Percentiles rank a stretch among this genome's conserved stretches.
These are phyloP conservation scores for Aegilops bicornis DNA, from an alignment of 176 grass and related monocot species.

Conservation along the genomic window DNA sequence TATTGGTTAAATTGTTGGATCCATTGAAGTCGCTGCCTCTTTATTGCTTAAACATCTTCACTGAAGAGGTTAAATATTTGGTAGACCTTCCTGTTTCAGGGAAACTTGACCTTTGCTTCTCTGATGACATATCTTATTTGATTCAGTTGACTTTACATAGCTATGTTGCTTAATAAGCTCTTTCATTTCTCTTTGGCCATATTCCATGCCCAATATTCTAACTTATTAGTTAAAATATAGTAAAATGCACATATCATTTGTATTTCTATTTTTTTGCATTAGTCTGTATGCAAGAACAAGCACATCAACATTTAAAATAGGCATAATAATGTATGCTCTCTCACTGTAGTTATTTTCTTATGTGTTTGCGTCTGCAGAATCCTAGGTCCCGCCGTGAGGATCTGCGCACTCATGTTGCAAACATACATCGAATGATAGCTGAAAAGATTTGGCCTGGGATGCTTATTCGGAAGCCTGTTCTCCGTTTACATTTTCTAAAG, in stretches of 20 bases:
- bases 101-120: background rate
- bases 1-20: background rate
- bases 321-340: slow-evolving; percentile 2
- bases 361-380: slow-evolving; percentile 68
- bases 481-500: slow-evolving; percentile 73
- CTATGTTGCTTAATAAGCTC: background rate
- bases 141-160: slow-evolving; percentile 10
- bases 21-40: background rate
- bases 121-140: background rate
- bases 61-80: slow-evolving; percentile 15
- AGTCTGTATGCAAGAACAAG: background rate
- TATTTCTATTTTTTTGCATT: slow-evolving; percentile 15
- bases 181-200: background rate
- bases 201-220: background rate
- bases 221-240: background rate
- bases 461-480: slow-evolving; percentile 75
- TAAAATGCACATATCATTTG: slow-evolving; percentile 13
- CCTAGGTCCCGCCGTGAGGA: slow-evolving; percentile 86
- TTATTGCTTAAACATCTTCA: background rate
- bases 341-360: slow-evolving; percentile 12
- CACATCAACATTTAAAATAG: background rate
- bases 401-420: slow-evolving; percentile 83
- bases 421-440: slow-evolving; percentile 90
- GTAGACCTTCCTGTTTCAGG: background rate
- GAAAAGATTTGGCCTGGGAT: slow-evolving; percentile 96